Evolutionary conservation across 2,329 filamentous ascomycete genomes (phyloP).

Genomic region (Dactylellina haptotyla): DNA sequence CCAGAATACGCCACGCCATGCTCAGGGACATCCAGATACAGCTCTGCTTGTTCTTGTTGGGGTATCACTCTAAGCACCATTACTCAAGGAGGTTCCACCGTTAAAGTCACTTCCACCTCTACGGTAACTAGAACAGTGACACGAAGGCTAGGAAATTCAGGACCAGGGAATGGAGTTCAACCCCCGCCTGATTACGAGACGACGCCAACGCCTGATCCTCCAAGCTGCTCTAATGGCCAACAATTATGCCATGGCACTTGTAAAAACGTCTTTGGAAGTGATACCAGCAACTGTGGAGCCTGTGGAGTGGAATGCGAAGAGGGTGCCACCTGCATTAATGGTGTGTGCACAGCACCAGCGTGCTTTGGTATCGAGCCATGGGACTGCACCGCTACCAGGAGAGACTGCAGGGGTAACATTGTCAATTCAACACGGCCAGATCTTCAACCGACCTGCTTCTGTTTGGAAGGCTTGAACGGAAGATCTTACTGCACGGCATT

Average conservation of each 20-base stretch:
- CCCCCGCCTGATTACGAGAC: too few species aligned
- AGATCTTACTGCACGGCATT: constrained; percentile 43
- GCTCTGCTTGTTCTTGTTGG: constrained; percentile 45
- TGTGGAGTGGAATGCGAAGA: constrained; percentile 24
- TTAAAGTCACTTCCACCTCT: constrained; percentile 54
- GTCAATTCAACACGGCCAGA: not conserved
- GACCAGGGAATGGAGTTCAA: too few species aligned
- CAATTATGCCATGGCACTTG: constrained; percentile 22
- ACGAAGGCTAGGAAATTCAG: too few species aligned
- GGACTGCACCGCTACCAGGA: constrained; percentile 6
- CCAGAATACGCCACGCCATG: constrained; percentile 23
- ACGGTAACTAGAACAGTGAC: not conserved
- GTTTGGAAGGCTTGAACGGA: constrained; percentile 13
- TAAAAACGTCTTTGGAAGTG: constrained; percentile 35
- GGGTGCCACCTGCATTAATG: constrained; percentile 29
- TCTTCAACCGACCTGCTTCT: constrained; percentile 32
- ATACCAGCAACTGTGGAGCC: constrained; percentile 27
- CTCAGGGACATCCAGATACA: constrained; percentile 19
- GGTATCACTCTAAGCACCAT: constrained; percentile 12
- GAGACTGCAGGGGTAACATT: constrained; percentile 26
- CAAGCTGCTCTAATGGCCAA: constrained; percentile 12
- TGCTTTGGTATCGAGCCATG: constrained; percentile 23
- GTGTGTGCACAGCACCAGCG: constrained; percentile 35
- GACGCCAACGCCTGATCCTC: too few species aligned
- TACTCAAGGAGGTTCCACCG: constrained; percentile 12